Percentiles rank a stretch among this genome's conserved stretches.
Evolutionary conservation across 495 filamentous ascomycete genomes (phyloP).

Genomic region (Penicillium soppii): DNA sequence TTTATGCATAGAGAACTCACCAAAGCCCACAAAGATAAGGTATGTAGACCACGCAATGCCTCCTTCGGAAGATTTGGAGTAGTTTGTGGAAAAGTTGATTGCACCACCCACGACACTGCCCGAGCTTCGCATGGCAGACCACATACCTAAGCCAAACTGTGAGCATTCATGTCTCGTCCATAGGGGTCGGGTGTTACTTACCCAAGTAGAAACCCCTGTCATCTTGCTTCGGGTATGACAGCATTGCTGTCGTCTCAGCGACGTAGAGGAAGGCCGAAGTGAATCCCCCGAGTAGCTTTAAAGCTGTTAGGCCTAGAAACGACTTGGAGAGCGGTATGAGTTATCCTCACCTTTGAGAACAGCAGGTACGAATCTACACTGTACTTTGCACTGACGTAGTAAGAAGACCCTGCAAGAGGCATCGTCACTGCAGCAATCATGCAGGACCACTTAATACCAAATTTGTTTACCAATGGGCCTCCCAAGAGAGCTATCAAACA

Average conservation of each 20-base stretch:
- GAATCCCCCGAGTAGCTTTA: background rate
- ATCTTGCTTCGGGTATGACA: background rate
- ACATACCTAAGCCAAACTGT: background rate
- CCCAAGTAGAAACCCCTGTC: background rate
- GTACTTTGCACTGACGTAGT: conserved; percentile 1
- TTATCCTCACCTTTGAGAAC: background rate
- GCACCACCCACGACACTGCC: background rate
- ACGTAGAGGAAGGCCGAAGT: background rate
- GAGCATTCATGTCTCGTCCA: background rate
- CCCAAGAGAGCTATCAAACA: background rate
- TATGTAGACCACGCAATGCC: background rate
- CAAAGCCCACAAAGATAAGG: background rate
- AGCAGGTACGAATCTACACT: background rate
- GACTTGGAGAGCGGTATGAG: background rate
- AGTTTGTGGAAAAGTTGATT: conserved; percentile 1
- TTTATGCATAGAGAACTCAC: background rate
- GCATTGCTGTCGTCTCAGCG: background rate
- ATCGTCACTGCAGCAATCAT: background rate
- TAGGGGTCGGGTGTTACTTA: background rate
- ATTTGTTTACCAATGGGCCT: background rate
- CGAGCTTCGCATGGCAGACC: conserved; percentile 2
- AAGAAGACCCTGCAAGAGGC: background rate
- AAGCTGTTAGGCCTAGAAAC: background rate
- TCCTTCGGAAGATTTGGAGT: background rate
- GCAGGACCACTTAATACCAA: conserved; percentile 1